phyloP scores from a whole-genome alignment of 148 eudicot species.

The Rhododendron molle region DNA sequence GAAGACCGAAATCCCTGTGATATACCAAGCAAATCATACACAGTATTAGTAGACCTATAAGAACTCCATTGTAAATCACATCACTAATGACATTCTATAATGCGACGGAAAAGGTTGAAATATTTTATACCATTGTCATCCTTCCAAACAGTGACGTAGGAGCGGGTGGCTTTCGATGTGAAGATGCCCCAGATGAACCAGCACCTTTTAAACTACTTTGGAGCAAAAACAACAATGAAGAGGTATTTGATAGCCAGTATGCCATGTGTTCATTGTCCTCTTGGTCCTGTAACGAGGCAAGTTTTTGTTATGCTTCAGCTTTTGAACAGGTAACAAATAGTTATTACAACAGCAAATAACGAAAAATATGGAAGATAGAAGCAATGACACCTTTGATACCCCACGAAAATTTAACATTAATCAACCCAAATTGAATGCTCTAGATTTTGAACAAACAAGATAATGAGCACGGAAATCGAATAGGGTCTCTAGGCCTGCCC shows the following conservation, averaged over 20 bases:
- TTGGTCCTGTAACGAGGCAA: slow-evolving; percentile 56
- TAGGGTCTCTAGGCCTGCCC: background rate
- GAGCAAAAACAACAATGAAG: slow-evolving; percentile 80
- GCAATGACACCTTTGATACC: background rate
- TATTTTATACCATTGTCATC: slow-evolving; percentile 81
- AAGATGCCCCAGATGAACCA: slow-evolving; percentile 45
- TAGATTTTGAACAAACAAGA: background rate
- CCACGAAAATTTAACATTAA: background rate
- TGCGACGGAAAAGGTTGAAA: background rate
- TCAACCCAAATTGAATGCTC: background rate
- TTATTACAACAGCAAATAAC: background rate
- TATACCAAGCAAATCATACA: background rate
- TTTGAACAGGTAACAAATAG: background rate
- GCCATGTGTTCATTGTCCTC: slow-evolving; percentile 84
- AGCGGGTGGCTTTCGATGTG: slow-evolving; percentile 68
- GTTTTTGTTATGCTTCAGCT: background rate
- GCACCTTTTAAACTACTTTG: slow-evolving; percentile 75
- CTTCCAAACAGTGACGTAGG: slow-evolving; percentile 96
- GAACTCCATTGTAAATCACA: background rate
- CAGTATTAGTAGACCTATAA: background rate
- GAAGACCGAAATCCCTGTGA: slow-evolving; percentile 90
- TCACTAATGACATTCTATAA: background rate
- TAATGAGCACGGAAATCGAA: background rate
- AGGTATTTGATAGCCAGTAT: slow-evolving; percentile 94
- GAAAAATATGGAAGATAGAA: background rate